phyloP scores from a whole-genome alignment of 2,329 filamentous ascomycete species.

The Onygena corvina region DNA sequence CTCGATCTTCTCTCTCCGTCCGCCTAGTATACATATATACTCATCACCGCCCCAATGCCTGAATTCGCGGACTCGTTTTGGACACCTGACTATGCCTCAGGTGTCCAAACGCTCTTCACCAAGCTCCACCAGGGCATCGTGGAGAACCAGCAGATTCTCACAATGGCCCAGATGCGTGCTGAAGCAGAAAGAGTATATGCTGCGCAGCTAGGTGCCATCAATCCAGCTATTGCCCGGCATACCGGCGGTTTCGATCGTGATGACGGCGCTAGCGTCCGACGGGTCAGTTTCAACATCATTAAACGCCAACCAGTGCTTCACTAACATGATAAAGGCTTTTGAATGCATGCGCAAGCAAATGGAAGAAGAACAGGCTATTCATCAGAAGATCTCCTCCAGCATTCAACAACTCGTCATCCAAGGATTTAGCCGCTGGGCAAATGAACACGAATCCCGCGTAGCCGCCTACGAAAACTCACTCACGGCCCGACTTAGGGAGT shows the following conservation, averaged over 20 bases:
- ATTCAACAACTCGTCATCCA: slow-evolving; percentile 92
- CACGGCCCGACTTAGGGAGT: slow-evolving; percentile 77
- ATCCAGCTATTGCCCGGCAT: slow-evolving; percentile 68
- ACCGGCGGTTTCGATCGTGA: slow-evolving; percentile 72
- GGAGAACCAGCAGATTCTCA: slow-evolving; percentile 89
- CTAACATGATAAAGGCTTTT: slow-evolving; percentile 55
- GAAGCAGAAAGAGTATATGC: slow-evolving; percentile 91
- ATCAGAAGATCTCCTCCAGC: slow-evolving; percentile 90
- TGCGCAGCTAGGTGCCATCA: slow-evolving; percentile 66
- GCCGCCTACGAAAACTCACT: slow-evolving; percentile 93
- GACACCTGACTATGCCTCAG: slow-evolving; percentile 94
- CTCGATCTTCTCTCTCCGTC: not conserved
- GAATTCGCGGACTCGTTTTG: slow-evolving; percentile 94
- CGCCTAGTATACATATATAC: not conserved
- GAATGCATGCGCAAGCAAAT: slow-evolving; percentile 88
- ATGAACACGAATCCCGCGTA: slow-evolving; percentile 80
- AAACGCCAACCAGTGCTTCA: not conserved
- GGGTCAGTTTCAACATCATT: slow-evolving; percentile 46
- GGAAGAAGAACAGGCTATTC: slow-evolving; percentile 76
- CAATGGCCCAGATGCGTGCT: slow-evolving; percentile 82
- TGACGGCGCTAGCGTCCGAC: slow-evolving; percentile 89
- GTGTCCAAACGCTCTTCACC: slow-evolving; percentile 83
- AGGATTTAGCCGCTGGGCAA: slow-evolving; percentile 92
- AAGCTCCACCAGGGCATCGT: slow-evolving; percentile 94
- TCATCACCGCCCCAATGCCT: slow-evolving; percentile 49